Evolutionary conservation across 1,284 basidiomycete species (phyloP), one percentile per base, ranked within the genome.

Genomic region (Leccinum holopus): DNA sequence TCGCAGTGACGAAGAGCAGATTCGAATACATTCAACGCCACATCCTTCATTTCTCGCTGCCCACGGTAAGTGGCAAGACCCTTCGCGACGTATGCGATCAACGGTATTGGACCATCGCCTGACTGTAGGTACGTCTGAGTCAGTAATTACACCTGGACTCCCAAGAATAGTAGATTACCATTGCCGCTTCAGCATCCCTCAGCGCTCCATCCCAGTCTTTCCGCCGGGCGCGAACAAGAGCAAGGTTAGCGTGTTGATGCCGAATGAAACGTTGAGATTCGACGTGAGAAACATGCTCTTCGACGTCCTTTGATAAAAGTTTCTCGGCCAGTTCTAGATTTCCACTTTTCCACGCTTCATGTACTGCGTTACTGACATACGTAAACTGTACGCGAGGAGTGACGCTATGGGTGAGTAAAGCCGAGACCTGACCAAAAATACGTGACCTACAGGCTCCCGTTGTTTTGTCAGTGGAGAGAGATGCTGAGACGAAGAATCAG

Each of bases 371-470:
- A 35, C 55, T 25, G 25, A 64, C 37, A 35, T 57, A 62, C 4
- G 59, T 65, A 33, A 66, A 59, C 65, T 66, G 51, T 16, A 11
- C 3, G 11, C 37, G 11, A 61, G 4, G 21, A 41, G 14, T n/a
- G 32, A 44, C 1, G 33, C 33, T 5, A 35, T 7, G 28, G 28
- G 33, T 39, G 41, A 49, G 5, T n/a, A 3, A 39, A 11, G 9
- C 5, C 2, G 54, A 35, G 28, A 44, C 5, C 10, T 6, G 25
- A 30, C 2, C 4, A 35, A 28, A 5, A 25, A 41, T 41, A 21
- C 9, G 37, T 14, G 35, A 65, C 64, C 18, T 35, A 64, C 62
- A 5, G 62, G 62, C 8, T 58, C 58, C n/a, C n/a, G 39, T 52
- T 33, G 39, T 52, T 33, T 28, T 28, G 39, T 30, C 16, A 12